These are phyloP conservation scores for Selaginella tamariscina DNA, from an alignment of 75 land plant genomes.

Conservation along the genomic window DNA sequence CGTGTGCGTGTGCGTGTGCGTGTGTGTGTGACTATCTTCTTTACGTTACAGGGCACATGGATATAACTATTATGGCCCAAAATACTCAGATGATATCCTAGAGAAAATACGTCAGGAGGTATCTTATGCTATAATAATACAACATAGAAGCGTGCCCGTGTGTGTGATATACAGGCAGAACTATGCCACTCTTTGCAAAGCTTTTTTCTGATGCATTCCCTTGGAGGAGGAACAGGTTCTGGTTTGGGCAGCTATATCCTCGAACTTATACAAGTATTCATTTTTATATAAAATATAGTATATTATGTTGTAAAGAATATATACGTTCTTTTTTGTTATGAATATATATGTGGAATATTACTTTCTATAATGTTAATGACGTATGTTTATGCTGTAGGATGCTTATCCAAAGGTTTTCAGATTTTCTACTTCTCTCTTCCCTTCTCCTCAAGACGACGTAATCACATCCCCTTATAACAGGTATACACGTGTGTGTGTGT, in stretches of 20 bases:
- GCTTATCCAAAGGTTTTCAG: slow-evolving; percentile 27
- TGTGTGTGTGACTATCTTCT: background rate
- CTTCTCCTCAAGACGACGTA: slow-evolving; percentile 31
- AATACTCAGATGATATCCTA: slow-evolving; percentile 25
- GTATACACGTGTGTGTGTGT: slow-evolving; percentile 15
- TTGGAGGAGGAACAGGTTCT: slow-evolving; percentile 36
- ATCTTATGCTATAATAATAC: background rate
- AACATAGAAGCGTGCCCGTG: background rate
- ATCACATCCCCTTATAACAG: slow-evolving; percentile 37
- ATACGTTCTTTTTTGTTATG: too few relatives aligned
- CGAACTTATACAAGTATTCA: slow-evolving; percentile 27
- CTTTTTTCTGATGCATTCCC: slow-evolving; percentile 31
- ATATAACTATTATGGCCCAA: slow-evolving; percentile 29
- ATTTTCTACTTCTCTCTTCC: slow-evolving; percentile 24
- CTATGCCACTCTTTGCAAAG: slow-evolving; percentile 28
- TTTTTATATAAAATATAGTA: too few relatives aligned
- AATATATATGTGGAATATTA: background rate
- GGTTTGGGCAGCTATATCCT: slow-evolving; percentile 34
- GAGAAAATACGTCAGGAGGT: slow-evolving; percentile 31
- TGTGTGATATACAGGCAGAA: slow-evolving; percentile 20
- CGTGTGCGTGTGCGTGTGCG: background rate
- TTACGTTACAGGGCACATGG: slow-evolving; percentile 29
- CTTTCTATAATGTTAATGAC: background rate
- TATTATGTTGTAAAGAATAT: too few relatives aligned
- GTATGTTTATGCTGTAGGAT: slow-evolving; percentile 15